Percentiles rank a stretch among this genome's conserved stretches.
phyloP scores from a whole-genome alignment of 225 moss, liverwort and hornwort species.

The Pseudoscleropodium purum region DNA sequence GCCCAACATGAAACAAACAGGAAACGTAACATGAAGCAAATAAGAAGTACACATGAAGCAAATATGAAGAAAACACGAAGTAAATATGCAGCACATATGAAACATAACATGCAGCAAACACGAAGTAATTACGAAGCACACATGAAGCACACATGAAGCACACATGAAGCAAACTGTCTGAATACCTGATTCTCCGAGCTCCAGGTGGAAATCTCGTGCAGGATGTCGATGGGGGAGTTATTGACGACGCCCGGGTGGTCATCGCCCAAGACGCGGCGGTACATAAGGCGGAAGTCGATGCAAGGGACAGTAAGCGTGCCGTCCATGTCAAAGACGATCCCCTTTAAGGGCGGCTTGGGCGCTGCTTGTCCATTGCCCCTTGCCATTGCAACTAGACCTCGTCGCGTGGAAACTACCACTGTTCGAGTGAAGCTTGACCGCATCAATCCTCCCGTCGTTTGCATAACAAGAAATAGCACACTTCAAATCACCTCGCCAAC shows the following conservation, averaged over 20 bases:
- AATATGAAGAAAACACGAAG: not conserved
- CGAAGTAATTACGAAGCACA: not conserved
- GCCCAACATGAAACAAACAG: not conserved
- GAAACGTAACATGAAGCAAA: not conserved
- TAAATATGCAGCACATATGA: not conserved
- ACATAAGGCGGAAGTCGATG: conserved; percentile 46
- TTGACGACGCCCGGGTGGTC: conserved; percentile 31
- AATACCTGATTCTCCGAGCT: conserved; percentile 24
- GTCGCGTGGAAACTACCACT: not conserved
- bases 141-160: not conserved
- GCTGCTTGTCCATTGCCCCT: not conserved
- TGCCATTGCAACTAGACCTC: not conserved
- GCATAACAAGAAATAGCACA: not conserved
- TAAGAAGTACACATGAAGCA: not conserved
- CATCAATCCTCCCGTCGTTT: conserved; percentile 6
- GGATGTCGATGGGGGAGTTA: conserved; percentile 36
- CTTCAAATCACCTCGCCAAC: not conserved
- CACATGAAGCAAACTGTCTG: not conserved
- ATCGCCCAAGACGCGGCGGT: conserved; percentile 32
- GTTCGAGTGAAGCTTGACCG: not conserved
- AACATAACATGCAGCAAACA: not conserved
- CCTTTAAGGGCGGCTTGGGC: conserved; percentile 9
- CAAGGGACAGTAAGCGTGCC: conserved; percentile 52
- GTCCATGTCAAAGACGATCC: conserved; percentile 54
- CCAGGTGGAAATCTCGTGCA: conserved; percentile 46